A percentile compares a stretch with the other conserved stretches of the same genome.
Evolutionary conservation across 1,284 basidiomycete genomes (phyloP).

Genomic region (Sparassis latifolia): DNA sequence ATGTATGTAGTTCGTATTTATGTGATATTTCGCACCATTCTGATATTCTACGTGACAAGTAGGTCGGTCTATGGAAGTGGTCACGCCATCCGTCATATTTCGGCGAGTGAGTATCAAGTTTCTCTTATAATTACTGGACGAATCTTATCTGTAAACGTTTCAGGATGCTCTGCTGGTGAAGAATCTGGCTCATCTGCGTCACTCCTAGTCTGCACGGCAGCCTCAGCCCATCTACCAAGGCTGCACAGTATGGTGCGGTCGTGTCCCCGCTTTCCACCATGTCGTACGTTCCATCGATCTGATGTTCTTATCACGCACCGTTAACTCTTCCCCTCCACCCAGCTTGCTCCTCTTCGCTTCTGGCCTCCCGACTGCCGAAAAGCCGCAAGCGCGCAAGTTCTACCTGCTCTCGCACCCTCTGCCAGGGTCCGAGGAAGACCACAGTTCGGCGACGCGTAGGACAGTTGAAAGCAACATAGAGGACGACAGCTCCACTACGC

Average conservation of each 20-base stretch:
- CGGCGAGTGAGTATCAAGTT: slow-evolving; percentile 49
- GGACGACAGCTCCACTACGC: slow-evolving; percentile 11
- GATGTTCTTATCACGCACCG: not conserved
- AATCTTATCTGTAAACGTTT: too few relatives aligned
- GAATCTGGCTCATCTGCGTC: slow-evolving; percentile 59
- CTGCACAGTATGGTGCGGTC: slow-evolving; percentile 55
- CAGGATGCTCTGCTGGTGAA: slow-evolving; percentile 71
- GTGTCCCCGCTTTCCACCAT: slow-evolving; percentile 62
- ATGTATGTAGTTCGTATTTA: slow-evolving; percentile 24
- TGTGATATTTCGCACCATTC: not conserved
- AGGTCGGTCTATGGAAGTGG: slow-evolving; percentile 53
- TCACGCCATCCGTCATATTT: slow-evolving; percentile 73
- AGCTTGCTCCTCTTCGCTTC: slow-evolving; percentile 64
- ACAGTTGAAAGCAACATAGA: slow-evolving; percentile 13
- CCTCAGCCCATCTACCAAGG: slow-evolving; percentile 33
- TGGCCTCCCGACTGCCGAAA: slow-evolving; percentile 71
- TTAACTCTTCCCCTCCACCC: slow-evolving; percentile 2
- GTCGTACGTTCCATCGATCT: slow-evolving; percentile 35
- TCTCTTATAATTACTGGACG: not conserved
- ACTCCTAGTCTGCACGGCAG: slow-evolving; percentile 47
- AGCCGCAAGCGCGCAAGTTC: slow-evolving; percentile 61
- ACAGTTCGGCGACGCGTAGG: slow-evolving; percentile 13
- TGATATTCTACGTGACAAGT: not conserved
- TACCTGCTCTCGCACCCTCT: slow-evolving; percentile 48
- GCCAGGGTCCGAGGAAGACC: slow-evolving; percentile 4